Conservation (phyloP, 2,329 filamentous ascomycete species). For the Beauveria sp. region DNA sequence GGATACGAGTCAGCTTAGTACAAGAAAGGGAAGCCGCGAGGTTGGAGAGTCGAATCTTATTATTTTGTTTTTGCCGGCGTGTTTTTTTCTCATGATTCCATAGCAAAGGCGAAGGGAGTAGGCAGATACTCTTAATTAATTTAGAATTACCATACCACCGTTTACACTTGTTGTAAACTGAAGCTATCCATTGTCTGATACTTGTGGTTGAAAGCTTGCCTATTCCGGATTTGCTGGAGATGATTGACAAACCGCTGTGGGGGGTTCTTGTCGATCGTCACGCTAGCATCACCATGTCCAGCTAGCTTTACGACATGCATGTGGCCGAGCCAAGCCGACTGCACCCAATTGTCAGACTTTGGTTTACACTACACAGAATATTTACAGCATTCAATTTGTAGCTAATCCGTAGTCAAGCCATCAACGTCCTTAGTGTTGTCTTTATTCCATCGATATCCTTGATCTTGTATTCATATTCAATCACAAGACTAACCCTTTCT, state of each 20-base stretch:
- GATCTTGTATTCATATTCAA: no score
- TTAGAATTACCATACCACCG: constrained; percentile 2
- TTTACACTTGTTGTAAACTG: background rate
- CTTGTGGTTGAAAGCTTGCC: background rate
- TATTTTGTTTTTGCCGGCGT: constrained; percentile 6
- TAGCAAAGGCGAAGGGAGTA: constrained; percentile 11
- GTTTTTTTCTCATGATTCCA: constrained; percentile 7
- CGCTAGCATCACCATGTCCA: background rate
- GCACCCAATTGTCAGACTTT: no score
- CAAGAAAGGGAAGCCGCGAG: background rate
- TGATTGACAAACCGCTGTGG: background rate
- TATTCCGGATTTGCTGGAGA: background rate
- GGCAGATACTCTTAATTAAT: constrained; percentile 9
- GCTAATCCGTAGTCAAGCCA: background rate
- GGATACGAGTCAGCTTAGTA: background rate
- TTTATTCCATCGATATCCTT: no score
- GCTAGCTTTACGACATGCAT: background rate
- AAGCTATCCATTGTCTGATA: background rate
- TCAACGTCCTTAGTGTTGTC: no score
- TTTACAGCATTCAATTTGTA: background rate
- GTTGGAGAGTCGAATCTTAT: background rate
- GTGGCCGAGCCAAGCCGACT: constrained; percentile 1
- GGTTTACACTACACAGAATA: background rate
- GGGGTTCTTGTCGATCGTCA: constrained; percentile 3
- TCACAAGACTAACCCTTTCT: no score